Evolutionary conservation across 306 rosid genomes (phyloP), one percentile per base, ranked within the genome.

Genomic region (Cicer pinnatifidum): DNA sequence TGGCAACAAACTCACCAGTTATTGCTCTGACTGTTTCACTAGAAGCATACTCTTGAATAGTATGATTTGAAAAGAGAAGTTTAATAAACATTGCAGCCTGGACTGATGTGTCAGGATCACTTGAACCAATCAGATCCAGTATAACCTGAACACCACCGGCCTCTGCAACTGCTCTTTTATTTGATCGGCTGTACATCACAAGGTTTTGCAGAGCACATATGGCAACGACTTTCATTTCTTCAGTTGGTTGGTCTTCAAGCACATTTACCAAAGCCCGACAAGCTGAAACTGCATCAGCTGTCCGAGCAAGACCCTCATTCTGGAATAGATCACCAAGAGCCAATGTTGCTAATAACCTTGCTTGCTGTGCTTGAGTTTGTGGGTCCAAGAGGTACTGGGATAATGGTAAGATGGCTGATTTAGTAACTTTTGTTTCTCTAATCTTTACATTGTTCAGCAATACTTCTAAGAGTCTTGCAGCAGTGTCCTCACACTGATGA

Each of bases 211-310:
- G 79, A 69, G 98, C 95, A 82, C 98, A 94, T 74, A 94, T 89
- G 43, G 98, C 94, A 52, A 94, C 92, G 63, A 94, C 98, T 84
- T 94, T 94, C 98, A 94, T 91, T 87, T 94, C 98, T 82, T 94
- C 98, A n/a, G 98, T 94, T 59, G 98, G 98, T 78, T 94, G 98
- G 38, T 94, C 98, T 77, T 91, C 97, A 68, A 94, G 98, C 82
- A 94, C 98, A 85, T 94, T 94, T 59, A 91, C 97, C 78, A 94
- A 84, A 67, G 98, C 98, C 57, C 97, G 97, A 56, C 98, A 94
- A 64, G 98, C 98, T 70, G 96, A 88, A 77, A 91, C 98, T 35
- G 98, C 92, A 70, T 94, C 98, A 35, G 91, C 28, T 70, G 95
- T 82, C 82, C 98, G 90, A 80, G 98, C 97, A 86, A 94, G 97